Evolutionary conservation across 257 asterid genomes (phyloP), one percentile per base, ranked within the genome.

Genomic region (Primulina huaijiensis): DNA sequence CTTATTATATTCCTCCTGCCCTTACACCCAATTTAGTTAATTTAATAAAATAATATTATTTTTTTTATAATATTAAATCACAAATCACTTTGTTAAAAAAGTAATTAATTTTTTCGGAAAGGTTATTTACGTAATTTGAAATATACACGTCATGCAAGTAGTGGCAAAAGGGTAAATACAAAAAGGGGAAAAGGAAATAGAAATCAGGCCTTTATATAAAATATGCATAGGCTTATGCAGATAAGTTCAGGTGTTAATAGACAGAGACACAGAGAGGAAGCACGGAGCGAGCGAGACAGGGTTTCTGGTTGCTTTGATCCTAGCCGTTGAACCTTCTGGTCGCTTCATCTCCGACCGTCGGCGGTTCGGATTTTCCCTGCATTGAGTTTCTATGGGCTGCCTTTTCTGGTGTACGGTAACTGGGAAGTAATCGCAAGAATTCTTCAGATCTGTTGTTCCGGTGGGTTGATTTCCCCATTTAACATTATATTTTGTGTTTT

Each of bases 361-460:
- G 78, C 73, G 79, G 82, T n/a, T 75, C 46, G 76, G 71, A 64
- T 77, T 71, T 58, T 63, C 81, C 77, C 29, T 16, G 56, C 56
- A 46, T 46, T 46, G 72, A 43, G 73, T 69, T 79, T 71, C 56
- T 57, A n/a, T 14, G 70, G 56, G 74, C 67, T 80, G 67, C 60
- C 77, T 62, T 59, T 75, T 69, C 70, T 33, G 62, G 70, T 62
- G 61, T 58, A 20, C 68, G 50, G 75, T 59, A 64, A 50, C 57
- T 75, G 72, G 69, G 72, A 63, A 50, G 20, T 61, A 61, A 29
- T 63, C 58, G 64, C 68, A 72, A 60, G 67, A 59, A 55, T 40
- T 64, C 74, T 72, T 84, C 83, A 86, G 95, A 89, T 87, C 95
- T 88, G 89, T 80, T 75, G 72, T 70, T 81, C 84, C 35, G 90